phyloP scores from a whole-genome alignment of 2,329 filamentous ascomycete genomes.

The Penicillium sp. region DNA sequence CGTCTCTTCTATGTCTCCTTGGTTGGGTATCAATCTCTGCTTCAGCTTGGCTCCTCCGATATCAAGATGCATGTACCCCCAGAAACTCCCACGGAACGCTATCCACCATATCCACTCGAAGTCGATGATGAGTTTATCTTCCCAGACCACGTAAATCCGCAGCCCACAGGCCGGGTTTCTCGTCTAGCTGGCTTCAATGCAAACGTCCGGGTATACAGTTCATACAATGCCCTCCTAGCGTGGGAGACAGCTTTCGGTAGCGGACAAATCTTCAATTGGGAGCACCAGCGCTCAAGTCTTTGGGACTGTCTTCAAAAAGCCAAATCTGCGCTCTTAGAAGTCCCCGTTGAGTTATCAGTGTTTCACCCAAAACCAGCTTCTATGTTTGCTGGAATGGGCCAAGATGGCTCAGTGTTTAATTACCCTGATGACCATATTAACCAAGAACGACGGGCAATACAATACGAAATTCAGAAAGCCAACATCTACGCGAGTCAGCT shows the following conservation, averaged over 20 bases:
- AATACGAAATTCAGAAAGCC: constrained; percentile 88
- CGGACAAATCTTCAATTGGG: constrained; percentile 71
- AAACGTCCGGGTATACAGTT: constrained; percentile 73
- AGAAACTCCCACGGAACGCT: constrained; percentile 70
- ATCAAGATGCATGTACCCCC: constrained; percentile 74
- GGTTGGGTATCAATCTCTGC: constrained; percentile 72
- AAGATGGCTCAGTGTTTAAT: constrained; percentile 20
- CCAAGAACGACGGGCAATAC: constrained; percentile 48
- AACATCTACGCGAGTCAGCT: constrained; percentile 84
- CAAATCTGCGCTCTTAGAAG: constrained; percentile 65
- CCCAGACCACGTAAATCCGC: constrained; percentile 66
- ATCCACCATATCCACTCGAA: constrained; percentile 76
- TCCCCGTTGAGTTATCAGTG: constrained; percentile 69
- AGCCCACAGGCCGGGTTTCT: constrained; percentile 67
- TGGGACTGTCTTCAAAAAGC: constrained; percentile 68
- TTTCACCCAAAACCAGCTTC: constrained; percentile 28
- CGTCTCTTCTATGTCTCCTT: constrained; percentile 80
- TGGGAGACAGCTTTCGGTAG: constrained; percentile 81
- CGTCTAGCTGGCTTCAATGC: constrained; percentile 78
- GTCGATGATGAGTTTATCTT: constrained; percentile 82
- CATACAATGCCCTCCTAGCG: constrained; percentile 75
- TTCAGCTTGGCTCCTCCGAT: constrained; percentile 71
- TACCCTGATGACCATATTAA: constrained; percentile 30
- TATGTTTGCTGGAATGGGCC: constrained; percentile 9
- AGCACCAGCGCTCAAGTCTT: constrained; percentile 71